phyloP scores from a whole-genome alignment of 768 basidiomycete species.

The Rhodotorula paludigena region DNA sequence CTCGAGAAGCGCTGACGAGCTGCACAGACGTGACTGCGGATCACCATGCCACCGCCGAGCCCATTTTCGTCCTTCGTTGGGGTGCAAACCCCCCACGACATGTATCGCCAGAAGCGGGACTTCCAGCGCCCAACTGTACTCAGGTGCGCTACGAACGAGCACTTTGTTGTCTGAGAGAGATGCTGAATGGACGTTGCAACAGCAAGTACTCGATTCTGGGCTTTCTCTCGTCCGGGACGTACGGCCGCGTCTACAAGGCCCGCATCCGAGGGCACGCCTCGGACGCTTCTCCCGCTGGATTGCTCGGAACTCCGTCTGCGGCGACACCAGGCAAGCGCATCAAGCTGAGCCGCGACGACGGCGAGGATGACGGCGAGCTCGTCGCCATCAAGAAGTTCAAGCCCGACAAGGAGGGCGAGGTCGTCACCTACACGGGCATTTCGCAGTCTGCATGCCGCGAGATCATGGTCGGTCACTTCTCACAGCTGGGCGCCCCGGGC shows the following conservation, averaged over 20 bases:
- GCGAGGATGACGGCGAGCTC: slow-evolving; percentile 58
- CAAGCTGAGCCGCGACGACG: slow-evolving; percentile 48
- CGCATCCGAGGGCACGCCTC: slow-evolving; percentile 42
- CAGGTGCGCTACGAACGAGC: not conserved
- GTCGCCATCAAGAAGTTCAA: slow-evolving; percentile 99
- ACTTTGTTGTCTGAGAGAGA: too few species aligned
- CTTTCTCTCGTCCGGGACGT: slow-evolving; percentile 97
- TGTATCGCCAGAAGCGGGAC: slow-evolving; percentile 33
- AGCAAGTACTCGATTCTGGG: slow-evolving; percentile 88
- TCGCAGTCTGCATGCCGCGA: slow-evolving; percentile 96
- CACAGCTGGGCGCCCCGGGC: not conserved
- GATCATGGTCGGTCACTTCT: slow-evolving; percentile 62
- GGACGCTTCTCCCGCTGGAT: slow-evolving; percentile 39
- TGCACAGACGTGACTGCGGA: too few species aligned
- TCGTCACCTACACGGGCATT: slow-evolving; percentile 86
- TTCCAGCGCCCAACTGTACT: slow-evolving; percentile 37
- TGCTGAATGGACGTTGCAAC: slow-evolving; percentile 54
- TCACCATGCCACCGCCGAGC: not conserved
- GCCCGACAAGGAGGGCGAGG: slow-evolving; percentile 96
- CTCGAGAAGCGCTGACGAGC: too few species aligned
- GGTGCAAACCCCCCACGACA: slow-evolving; percentile 14
- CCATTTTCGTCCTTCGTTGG: not conserved
- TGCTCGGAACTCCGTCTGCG: slow-evolving; percentile 42
- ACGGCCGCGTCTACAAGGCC: slow-evolving; percentile 98
- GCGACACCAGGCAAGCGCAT: slow-evolving; percentile 55